Percentiles rank a stretch among this genome's conserved stretches.
These are phyloP conservation scores for Condylostoma magnum DNA, from an alignment of 169 alveolate genomes.

Conservation along the genomic window DNA sequence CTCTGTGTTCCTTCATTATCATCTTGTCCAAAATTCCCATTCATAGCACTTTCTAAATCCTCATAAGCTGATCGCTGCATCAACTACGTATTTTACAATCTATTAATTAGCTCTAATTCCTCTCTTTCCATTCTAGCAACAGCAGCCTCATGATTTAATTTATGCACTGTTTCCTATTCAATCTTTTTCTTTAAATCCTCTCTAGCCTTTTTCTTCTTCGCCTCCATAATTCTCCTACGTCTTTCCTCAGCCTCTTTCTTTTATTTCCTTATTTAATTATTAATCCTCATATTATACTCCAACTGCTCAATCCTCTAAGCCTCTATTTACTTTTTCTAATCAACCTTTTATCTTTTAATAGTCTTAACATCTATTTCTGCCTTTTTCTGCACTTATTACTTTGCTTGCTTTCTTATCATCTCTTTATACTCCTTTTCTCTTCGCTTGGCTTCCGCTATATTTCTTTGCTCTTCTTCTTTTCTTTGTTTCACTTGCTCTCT, in stretches of 20 bases:
- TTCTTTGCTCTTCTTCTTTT: conserved; percentile 7
- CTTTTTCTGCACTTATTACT: not conserved
- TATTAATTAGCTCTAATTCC: conserved; percentile 26
- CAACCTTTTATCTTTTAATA: conserved; percentile 1
- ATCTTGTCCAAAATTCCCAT: not conserved
- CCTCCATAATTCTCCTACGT: not conserved
- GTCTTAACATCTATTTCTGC: conserved; percentile 1
- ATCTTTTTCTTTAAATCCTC: conserved; percentile 6
- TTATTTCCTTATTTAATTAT: not conserved
- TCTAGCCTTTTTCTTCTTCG: not conserved
- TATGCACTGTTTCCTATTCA: conserved; percentile 10
- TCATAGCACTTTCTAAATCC: conserved; percentile 10
- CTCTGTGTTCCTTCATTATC: too few species aligned
- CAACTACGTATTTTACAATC: conserved; percentile 16
- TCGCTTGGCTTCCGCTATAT: not conserved
- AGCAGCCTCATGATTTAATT: not conserved
- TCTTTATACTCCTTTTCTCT: not conserved
- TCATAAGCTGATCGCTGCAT: conserved; percentile 23
- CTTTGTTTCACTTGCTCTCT: conserved; percentile 33
- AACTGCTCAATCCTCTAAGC: not conserved
- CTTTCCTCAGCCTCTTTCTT: conserved; percentile 18
- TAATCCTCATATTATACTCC: not conserved
- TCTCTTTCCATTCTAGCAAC: conserved; percentile 27
- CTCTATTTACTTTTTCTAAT: not conserved
- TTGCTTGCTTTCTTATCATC: not conserved